phyloP scores from a whole-genome alignment of 2,329 filamentous ascomycete species.

The Pseudogymnoascus sp. region DNA sequence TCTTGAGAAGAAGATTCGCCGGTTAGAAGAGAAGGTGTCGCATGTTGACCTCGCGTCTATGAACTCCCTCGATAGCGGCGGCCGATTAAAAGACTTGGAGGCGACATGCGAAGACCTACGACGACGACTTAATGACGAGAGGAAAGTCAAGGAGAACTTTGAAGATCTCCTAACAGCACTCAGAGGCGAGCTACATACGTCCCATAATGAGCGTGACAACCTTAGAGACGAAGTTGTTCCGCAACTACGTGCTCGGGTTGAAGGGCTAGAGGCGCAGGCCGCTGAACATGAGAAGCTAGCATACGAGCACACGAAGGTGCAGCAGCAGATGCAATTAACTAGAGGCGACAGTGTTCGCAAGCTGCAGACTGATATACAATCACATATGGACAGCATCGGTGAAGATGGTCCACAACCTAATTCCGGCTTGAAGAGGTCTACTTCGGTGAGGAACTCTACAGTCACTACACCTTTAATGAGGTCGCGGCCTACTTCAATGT shows the following conservation, averaged over 20 bases:
- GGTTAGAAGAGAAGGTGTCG: constrained; percentile 69
- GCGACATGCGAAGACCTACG: constrained; percentile 71
- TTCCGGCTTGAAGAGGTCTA: constrained; percentile 49
- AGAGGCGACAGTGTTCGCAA: constrained; percentile 25
- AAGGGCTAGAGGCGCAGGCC: constrained; percentile 68
- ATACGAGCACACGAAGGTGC: constrained; percentile 47
- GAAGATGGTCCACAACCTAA: constrained; percentile 51
- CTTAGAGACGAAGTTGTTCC: constrained; percentile 82
- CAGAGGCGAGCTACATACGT: constrained; percentile 69
- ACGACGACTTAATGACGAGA: constrained; percentile 74
- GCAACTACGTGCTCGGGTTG: constrained; percentile 64
- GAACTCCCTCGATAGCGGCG: constrained; percentile 46
- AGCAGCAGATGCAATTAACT: neutral
- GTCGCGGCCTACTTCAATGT: constrained; percentile 8
- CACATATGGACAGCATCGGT: constrained; percentile 43
- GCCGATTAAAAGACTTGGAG: constrained; percentile 69
- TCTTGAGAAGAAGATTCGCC: constrained; percentile 75
- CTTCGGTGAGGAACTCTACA: constrained; percentile 29
- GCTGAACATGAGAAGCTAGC: constrained; percentile 62
- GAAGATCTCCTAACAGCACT: constrained; percentile 83
- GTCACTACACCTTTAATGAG: constrained; percentile 14
- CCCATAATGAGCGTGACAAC: constrained; percentile 84
- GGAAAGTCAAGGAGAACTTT: constrained; percentile 82
- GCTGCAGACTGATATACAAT: constrained; percentile 37
- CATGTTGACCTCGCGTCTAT: constrained; percentile 44